phyloP scores from a whole-genome alignment of 371 early-diverging fungal genomes.

The Mortierella sp. region DNA sequence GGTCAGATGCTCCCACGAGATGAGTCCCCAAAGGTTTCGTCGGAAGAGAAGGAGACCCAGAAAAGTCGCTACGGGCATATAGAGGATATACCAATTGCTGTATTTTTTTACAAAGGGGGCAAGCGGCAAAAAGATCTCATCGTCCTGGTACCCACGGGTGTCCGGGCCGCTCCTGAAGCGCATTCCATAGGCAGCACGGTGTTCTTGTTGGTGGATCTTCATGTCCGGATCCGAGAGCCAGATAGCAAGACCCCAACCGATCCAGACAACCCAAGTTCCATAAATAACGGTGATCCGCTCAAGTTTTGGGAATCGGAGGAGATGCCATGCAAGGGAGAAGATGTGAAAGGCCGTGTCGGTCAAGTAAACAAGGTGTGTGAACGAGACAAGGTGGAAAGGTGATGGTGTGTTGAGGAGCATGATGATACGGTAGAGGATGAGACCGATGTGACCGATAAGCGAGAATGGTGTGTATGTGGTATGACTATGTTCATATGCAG shows the following conservation, averaged over 20 bases:
- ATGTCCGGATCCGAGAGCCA: conserved; percentile 53
- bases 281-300: conserved; percentile 70
- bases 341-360: conserved; percentile 66
- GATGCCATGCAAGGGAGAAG: conserved; percentile 60
- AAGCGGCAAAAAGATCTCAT: conserved; percentile 39
- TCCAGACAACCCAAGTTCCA: conserved; percentile 72
- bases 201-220: conserved; percentile 45
- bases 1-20: conserved; percentile 70
- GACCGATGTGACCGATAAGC: conserved; percentile 55
- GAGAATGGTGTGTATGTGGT: conserved; percentile 58
- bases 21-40: conserved; percentile 72
- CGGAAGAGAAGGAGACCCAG: conserved; percentile 66
- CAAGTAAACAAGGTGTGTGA: conserved; percentile 60
- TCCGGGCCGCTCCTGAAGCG: conserved; percentile 16
- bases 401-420: conserved; percentile 46
- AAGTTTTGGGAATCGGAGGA: conserved; percentile 54
- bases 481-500: conserved; percentile 23
- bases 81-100: conserved; percentile 44
- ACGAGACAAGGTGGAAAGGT: conserved; percentile 61
- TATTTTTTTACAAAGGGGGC: conserved; percentile 54
- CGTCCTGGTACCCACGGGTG: conserved; percentile 41
- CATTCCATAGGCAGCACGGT: conserved; percentile 55
- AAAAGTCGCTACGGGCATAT: conserved; percentile 56
- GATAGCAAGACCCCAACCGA: conserved; percentile 67
- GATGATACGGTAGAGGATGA: conserved; percentile 54